These are phyloP conservation scores for Tuber calosporum DNA, from an alignment of 495 filamentous ascomycete species.

Conservation along the genomic window DNA sequence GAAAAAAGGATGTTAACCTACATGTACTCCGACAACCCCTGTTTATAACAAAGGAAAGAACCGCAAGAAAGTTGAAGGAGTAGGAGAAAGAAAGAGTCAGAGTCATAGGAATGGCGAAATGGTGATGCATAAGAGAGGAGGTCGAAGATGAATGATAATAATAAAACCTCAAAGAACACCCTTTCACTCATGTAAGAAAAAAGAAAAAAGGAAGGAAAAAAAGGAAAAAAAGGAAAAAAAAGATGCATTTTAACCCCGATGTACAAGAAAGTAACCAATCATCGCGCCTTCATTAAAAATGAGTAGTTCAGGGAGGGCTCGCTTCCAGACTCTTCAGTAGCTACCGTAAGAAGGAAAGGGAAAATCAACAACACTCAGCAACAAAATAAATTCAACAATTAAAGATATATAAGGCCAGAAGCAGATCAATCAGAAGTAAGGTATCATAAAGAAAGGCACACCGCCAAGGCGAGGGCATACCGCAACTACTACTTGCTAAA, in stretches of 20 bases:
- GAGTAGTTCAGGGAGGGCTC: neutral
- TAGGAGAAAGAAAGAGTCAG: neutral
- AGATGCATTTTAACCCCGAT: conserved; percentile 8
- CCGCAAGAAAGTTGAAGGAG: conserved; percentile 12
- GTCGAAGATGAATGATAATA: neutral
- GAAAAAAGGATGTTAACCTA: conserved; percentile 23
- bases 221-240: neutral
- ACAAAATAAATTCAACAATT: neutral
- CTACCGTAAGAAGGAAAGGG: neutral
- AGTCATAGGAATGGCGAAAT: neutral
- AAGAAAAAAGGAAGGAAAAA: neutral
- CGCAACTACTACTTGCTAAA: conserved; percentile 44
- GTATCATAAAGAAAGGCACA: conserved; percentile 32
- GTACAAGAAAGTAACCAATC: conserved; percentile 26
- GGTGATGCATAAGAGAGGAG: neutral
- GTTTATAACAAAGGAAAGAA: conserved; percentile 20
- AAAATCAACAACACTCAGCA: neutral
- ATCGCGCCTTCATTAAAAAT: conserved; percentile 22
- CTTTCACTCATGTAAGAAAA: neutral
- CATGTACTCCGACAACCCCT: conserved; percentile 15
- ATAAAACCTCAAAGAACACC: neutral
- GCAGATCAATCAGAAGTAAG: conserved; percentile 17
- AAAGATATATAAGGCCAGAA: neutral
- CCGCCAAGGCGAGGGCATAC: conserved; percentile 22
- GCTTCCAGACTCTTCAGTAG: neutral